Evolutionary conservation across 108 stramenopile genomes (phyloP).

Genomic region (Schizochytrium sp.): DNA sequence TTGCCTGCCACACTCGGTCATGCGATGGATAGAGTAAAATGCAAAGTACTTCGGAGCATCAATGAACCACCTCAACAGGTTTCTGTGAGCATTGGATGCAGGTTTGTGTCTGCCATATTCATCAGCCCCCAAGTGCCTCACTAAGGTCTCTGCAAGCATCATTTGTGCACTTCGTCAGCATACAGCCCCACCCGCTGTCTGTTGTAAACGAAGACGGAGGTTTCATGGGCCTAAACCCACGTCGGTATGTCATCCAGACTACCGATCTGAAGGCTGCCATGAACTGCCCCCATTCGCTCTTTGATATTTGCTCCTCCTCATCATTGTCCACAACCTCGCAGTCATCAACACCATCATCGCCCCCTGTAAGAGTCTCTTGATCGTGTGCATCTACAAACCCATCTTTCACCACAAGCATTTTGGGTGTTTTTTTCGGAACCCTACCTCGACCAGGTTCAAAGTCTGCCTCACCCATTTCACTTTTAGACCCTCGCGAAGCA

Average conservation of each 20-base stretch:
- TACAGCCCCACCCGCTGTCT: conserved; percentile 99
- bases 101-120: conserved; percentile 65
- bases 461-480: background rate
- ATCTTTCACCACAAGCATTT: too few species aligned
- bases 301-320: background rate
- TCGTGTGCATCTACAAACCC: too few species aligned
- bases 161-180: conserved; percentile 97
- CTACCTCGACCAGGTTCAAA: background rate
- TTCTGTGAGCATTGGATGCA: conserved; percentile 66
- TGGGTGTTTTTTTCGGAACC: too few species aligned
- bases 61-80: conserved; percentile 66
- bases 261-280: background rate
- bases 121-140: conserved; percentile 72
- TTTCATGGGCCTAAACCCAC: conserved; percentile 81
- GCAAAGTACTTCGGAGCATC: conserved; percentile 67
- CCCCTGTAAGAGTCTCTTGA: background rate
- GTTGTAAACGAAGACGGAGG: conserved; percentile 83
- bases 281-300: background rate
- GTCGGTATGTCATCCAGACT: conserved; percentile 75
- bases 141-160: conserved; percentile 87
- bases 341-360: background rate
- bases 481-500: background rate
- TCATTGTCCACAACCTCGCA: background rate
- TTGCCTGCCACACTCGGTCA: conserved; percentile 69
- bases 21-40: conserved; percentile 71